A percentile compares a stretch with the other conserved stretches of the same genome.
Evolutionary conservation across 2,329 filamentous ascomycete species (phyloP).

Genomic region (Microcyclospora tardicrescens): DNA sequence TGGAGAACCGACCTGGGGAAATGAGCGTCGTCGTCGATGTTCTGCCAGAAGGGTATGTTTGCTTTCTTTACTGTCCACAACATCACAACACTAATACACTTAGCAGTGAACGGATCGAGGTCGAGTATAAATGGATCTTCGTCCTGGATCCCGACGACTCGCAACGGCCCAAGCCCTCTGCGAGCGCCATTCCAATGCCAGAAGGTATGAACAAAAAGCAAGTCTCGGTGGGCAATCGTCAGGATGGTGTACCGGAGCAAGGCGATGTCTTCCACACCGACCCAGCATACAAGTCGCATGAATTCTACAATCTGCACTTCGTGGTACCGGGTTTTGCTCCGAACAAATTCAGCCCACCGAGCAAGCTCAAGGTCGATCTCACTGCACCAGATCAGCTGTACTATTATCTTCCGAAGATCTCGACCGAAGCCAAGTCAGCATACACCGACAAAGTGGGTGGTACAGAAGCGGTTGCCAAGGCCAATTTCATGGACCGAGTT

Average conservation of each 20-base stretch:
- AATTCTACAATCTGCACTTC: slow-evolving; percentile 52
- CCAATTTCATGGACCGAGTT: slow-evolving; percentile 60
- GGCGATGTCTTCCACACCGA: slow-evolving; percentile 36
- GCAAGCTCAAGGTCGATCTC: slow-evolving; percentile 58
- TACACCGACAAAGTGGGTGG: slow-evolving; percentile 67
- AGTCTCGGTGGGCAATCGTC: slow-evolving; percentile 34
- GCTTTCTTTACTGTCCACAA: neutral
- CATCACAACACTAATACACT: slow-evolving; percentile 3
- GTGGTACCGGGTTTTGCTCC: slow-evolving; percentile 31
- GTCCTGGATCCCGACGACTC: slow-evolving; percentile 59
- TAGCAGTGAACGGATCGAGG: slow-evolving; percentile 55
- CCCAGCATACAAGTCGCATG: slow-evolving; percentile 38
- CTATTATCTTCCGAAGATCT: slow-evolving; percentile 75
- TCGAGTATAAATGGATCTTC: slow-evolving; percentile 74
- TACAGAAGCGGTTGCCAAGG: slow-evolving; percentile 51
- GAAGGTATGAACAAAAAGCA: slow-evolving; percentile 36
- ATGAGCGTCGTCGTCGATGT: slow-evolving; percentile 67
- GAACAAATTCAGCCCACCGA: slow-evolving; percentile 20
- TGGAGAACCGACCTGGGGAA: slow-evolving; percentile 69
- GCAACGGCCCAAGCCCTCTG: slow-evolving; percentile 59
- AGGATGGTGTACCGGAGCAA: slow-evolving; percentile 36
- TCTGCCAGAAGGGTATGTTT: slow-evolving; percentile 65
- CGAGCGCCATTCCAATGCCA: slow-evolving; percentile 59
- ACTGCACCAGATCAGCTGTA: slow-evolving; percentile 63
- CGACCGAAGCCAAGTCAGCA: slow-evolving; percentile 80